phyloP scores from a whole-genome alignment of 2,329 filamentous ascomycete species.

The Colletotrichum sp. region DNA sequence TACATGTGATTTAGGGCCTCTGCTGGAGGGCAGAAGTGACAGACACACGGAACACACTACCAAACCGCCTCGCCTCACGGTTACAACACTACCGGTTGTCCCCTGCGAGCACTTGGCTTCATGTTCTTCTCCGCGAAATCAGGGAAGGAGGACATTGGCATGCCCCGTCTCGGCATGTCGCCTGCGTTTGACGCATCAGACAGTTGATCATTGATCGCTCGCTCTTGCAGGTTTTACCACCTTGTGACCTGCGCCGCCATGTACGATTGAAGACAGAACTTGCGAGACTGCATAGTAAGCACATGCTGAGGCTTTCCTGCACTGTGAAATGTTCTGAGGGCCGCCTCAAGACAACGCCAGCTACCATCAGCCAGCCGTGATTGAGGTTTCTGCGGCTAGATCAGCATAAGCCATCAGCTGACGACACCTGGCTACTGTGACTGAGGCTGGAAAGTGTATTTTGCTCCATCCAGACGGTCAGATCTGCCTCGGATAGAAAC shows the following conservation, averaged over 20 bases:
- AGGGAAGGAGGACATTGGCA: background rate
- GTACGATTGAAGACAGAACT: background rate
- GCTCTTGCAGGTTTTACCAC: background rate
- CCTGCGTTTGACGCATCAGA: background rate
- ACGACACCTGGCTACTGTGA: background rate
- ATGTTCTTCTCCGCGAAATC: background rate
- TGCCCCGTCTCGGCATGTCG: background rate
- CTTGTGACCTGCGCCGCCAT: background rate
- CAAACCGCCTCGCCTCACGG: background rate
- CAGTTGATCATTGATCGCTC: background rate
- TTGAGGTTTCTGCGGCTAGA: background rate
- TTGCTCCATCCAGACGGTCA: background rate
- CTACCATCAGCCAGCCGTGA: background rate
- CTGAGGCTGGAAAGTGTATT: background rate
- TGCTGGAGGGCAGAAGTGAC: background rate
- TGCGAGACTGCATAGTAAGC: background rate
- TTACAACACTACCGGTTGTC: background rate
- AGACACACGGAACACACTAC: background rate
- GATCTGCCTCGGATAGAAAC: background rate
- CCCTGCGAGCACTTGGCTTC: conserved; percentile 2
- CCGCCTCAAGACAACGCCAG: background rate
- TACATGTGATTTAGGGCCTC: conserved; percentile 10
- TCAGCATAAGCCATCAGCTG: background rate
- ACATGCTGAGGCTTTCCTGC: background rate
- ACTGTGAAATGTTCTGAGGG: background rate